phyloP scores from a whole-genome alignment of 305 asterid species.

The Withania somnifera region DNA sequence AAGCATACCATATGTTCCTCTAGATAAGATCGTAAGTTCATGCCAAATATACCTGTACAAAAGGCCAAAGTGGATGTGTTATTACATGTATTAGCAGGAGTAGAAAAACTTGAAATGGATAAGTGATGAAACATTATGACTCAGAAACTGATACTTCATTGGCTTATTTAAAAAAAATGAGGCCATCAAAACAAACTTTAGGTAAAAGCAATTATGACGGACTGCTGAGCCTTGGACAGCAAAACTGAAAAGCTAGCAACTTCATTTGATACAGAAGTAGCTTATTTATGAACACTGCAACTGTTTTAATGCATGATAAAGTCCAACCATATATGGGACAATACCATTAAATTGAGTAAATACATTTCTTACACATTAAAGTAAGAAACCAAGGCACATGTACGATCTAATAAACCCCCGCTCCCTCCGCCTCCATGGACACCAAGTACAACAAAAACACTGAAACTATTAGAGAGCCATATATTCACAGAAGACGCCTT shows the following conservation, averaged over 20 bases:
- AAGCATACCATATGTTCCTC: slow-evolving; percentile 79
- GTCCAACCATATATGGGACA: neutral
- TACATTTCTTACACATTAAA: neutral
- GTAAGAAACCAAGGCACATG: neutral
- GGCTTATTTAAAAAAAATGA: neutral
- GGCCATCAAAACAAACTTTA: neutral
- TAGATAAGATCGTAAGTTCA: slow-evolving; percentile 94
- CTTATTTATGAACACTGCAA: neutral
- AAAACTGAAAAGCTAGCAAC: neutral
- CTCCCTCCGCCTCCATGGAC: neutral
- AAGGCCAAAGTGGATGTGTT: neutral
- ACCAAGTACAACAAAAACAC: neutral
- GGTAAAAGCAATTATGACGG: neutral
- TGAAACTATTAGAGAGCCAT: neutral
- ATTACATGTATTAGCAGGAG: neutral
- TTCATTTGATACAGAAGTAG: neutral
- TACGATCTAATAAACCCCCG: neutral
- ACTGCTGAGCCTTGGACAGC: neutral
- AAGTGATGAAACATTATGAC: neutral
- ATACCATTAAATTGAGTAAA: neutral
- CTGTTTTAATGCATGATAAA: neutral
- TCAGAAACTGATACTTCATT: neutral
- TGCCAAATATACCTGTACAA: slow-evolving; percentile 89
- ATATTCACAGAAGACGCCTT: neutral
- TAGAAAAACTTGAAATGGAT: neutral